These are phyloP conservation scores for Pseudogymnoascus sp. DNA, from an alignment of 2,329 filamentous ascomycete genomes.

Conservation along the genomic window DNA sequence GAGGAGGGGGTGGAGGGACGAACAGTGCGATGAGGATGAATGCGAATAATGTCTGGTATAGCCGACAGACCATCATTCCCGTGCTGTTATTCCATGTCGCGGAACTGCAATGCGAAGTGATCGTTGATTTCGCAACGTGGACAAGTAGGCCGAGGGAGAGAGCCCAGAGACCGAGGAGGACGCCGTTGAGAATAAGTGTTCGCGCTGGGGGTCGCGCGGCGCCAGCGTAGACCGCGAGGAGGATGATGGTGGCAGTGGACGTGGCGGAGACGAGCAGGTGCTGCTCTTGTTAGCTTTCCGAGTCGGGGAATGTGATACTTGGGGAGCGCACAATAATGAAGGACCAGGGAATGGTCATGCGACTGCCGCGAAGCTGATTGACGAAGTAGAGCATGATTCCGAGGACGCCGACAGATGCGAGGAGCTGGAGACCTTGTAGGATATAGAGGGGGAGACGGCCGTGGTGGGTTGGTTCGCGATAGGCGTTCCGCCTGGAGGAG, in stretches of 20 bases:
- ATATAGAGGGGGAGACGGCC: neutral
- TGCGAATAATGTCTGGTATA: neutral
- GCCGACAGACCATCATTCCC: neutral
- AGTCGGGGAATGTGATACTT: neutral
- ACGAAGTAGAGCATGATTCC: neutral
- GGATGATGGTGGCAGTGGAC: neutral
- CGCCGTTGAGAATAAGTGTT: neutral
- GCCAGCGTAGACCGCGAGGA: neutral
- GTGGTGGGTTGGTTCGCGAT: constrained; percentile 1
- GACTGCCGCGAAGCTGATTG: neutral
- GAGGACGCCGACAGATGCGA: neutral
- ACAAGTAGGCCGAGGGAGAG: neutral
- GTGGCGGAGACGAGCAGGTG: neutral
- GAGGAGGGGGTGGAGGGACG: neutral
- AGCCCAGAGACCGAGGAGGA: neutral
- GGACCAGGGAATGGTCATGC: neutral
- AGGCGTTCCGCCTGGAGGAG: neutral
- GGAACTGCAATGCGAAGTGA: neutral
- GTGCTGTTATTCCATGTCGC: constrained; percentile 6
- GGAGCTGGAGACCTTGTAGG: neutral
- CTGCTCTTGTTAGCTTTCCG: neutral
- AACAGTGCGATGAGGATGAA: neutral
- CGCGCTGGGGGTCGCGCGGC: neutral
- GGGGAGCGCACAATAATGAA: neutral
- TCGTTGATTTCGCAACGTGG: neutral